Evolutionary conservation across 1,284 basidiomycete genomes (phyloP), one percentile per base, ranked within the genome.

Genomic region (Ceratobasidium papillatum): DNA sequence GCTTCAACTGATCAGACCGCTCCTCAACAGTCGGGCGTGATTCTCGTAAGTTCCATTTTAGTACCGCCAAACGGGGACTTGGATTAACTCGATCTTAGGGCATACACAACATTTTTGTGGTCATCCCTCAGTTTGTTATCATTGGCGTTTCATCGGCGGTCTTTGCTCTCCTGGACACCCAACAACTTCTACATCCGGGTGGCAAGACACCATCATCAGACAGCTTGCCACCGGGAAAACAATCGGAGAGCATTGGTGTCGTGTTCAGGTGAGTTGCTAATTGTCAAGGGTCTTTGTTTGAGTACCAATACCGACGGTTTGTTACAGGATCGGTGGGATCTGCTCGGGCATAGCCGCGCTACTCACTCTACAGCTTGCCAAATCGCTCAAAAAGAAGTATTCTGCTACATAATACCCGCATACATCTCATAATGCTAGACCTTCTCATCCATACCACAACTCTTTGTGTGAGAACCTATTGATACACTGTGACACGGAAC

Each of bases 21-120:
- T 5, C 68, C 68, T 38, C 68, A 90, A 25, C 94, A 95, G 81
- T 93, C 94, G 0, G 95, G 95, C 22, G 90, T 94, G 36, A 95
- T 97, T 75, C 84, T 97, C 72, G 93, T 94, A 78, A 77, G 91
- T 82, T 47, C 61, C 56, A 34, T 51, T 59, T 62, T n/a, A n/a
- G 62, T 75, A 25, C 32, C 62, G 2, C 3, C 17, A 34, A n/a
- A 1, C 30, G 45, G n/a, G 19, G 17, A 12, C 2, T 17, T 41
- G 14, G 19, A 73, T 74, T n/a, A 32, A 7, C 36, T 11, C 30
- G 69, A 19, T 12, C 25, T 32, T 77, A 94, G 93, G 94, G 94
- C 49, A 96, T 96, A 74, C 94, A 96, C 81, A 98, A 96, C 79
- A 87, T 97, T 72, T 96, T 93, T 81, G 85, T 97, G 77, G 95